phyloP scores from a whole-genome alignment of 192 early-diverging fungal species.

The Mortierella hygrophila region DNA sequence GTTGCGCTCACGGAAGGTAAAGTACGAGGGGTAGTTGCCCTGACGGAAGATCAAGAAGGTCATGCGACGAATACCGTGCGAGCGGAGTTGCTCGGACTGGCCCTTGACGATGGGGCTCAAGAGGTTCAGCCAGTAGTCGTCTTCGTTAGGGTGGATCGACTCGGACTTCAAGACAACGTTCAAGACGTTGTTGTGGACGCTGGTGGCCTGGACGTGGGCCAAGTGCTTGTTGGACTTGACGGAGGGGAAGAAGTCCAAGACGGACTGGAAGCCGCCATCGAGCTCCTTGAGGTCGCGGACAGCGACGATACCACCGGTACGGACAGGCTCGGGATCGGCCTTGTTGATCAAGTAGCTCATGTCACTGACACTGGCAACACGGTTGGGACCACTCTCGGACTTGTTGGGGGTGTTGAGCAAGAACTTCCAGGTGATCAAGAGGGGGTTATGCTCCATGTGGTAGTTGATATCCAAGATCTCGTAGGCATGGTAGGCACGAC shows the following conservation, averaged over 20 bases:
- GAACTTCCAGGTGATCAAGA: slow-evolving; percentile 84
- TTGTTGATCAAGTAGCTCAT: slow-evolving; percentile 82
- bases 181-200: slow-evolving; percentile 78
- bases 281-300: slow-evolving; percentile 77
- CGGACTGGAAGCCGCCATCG: slow-evolving; percentile 70
- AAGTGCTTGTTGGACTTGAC: slow-evolving; percentile 55
- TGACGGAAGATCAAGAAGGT: slow-evolving; percentile 90
- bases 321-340: slow-evolving; percentile 78
- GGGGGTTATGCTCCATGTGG: slow-evolving; percentile 71
- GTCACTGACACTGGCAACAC: slow-evolving; percentile 85
- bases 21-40: slow-evolving; percentile 90
- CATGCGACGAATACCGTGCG: slow-evolving; percentile 85
- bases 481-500: slow-evolving; percentile 98
- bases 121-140: slow-evolving; percentile 77
- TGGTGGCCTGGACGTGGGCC: slow-evolving; percentile 25
- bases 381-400: slow-evolving; percentile 66
- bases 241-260: slow-evolving; percentile 70
- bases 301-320: slow-evolving; percentile 90
- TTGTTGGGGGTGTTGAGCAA: slow-evolving; percentile 71
- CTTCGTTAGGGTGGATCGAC: slow-evolving; percentile 73
- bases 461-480: slow-evolving; percentile 89
- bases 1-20: slow-evolving; percentile 93
- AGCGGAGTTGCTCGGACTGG: slow-evolving; percentile 74
- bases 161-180: slow-evolving; percentile 85
- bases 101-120: slow-evolving; percentile 68